These are phyloP conservation scores for Incumbomyces lentus DNA, from an alignment of 2,329 filamentous ascomycete species.

Conservation along the genomic window DNA sequence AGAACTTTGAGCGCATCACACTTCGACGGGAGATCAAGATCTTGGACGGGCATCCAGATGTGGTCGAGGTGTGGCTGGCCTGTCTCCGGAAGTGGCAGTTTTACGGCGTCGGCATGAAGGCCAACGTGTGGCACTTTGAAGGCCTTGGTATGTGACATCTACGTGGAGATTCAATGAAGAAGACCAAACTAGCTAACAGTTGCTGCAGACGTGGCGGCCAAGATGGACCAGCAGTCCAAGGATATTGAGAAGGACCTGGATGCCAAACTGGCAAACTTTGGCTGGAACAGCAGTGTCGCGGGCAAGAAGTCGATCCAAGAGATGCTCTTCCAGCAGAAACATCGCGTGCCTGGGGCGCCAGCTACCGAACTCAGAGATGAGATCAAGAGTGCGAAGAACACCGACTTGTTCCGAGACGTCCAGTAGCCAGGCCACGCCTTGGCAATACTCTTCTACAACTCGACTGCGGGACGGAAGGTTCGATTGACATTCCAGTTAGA, in stretches of 20 bases:
- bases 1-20: constrained; percentile 93
- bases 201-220: constrained; percentile 29
- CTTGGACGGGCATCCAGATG: constrained; percentile 78
- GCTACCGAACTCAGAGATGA: constrained; percentile 26
- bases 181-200: background rate
- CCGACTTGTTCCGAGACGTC: constrained; percentile 5
- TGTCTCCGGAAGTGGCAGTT: constrained; percentile 88
- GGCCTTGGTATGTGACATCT: constrained; percentile 49
- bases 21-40: constrained; percentile 80
- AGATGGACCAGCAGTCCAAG: constrained; percentile 29
- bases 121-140: constrained; percentile 86
- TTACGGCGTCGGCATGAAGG: constrained; percentile 97
- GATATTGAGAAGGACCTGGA: constrained; percentile 32
- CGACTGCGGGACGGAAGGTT: too few species aligned
- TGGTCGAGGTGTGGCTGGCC: constrained; percentile 82
- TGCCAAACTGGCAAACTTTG: constrained; percentile 32
- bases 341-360: constrained; percentile 27
- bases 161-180: too few species aligned
- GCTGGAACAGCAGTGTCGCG: constrained; percentile 27
- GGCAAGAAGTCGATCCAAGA: constrained; percentile 25
- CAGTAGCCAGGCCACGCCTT: background rate
- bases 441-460: too few species aligned
- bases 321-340: constrained; percentile 29
- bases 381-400: constrained; percentile 3
- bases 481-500: too few species aligned